phyloP scores from a whole-genome alignment of 768 basidiomycete genomes.

The Trametes cinnabarina region DNA sequence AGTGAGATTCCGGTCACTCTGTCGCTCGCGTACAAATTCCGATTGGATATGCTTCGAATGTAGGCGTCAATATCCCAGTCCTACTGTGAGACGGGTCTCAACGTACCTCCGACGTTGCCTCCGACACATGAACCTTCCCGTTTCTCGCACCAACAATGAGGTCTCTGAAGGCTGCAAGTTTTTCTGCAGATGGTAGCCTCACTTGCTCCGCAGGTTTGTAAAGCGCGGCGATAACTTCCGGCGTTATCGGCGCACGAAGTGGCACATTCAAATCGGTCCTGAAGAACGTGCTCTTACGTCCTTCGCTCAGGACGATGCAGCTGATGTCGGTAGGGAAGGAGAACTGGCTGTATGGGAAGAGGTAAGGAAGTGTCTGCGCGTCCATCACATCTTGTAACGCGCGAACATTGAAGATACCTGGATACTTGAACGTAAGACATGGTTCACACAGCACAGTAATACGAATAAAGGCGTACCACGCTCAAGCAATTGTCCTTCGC shows the following conservation, averaged over 20 bases:
- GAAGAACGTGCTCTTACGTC: constrained; percentile 71
- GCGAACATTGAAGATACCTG: constrained; percentile 63
- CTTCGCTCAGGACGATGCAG: constrained; percentile 61
- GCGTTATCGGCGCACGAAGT: constrained; percentile 33
- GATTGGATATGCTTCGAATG: constrained; percentile 70
- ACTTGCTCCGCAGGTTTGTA: constrained; percentile 51
- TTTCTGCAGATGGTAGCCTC: constrained; percentile 44
- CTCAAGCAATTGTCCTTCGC: constrained; percentile 65
- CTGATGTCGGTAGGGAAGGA: constrained; percentile 71
- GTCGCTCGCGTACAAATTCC: constrained; percentile 58
- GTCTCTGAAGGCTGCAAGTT: constrained; percentile 53
- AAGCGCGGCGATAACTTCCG: constrained; percentile 31
- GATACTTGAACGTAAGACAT: neutral
- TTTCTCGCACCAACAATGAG: constrained; percentile 61
- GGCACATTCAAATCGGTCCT: constrained; percentile 62
- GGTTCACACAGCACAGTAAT: neutral
- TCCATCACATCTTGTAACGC: constrained; percentile 63
- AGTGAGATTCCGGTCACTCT: constrained; percentile 38
- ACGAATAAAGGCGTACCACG: constrained; percentile 34
- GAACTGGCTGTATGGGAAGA: constrained; percentile 74
- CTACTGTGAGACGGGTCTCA: no score
- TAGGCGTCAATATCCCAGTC: no score
- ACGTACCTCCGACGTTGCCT: constrained; percentile 57
- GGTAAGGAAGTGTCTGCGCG: constrained; percentile 66
- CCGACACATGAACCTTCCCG: constrained; percentile 52